Evolutionary conservation across 2,329 filamentous ascomycete genomes (phyloP).

Genomic region (Epichloe sibirici): DNA sequence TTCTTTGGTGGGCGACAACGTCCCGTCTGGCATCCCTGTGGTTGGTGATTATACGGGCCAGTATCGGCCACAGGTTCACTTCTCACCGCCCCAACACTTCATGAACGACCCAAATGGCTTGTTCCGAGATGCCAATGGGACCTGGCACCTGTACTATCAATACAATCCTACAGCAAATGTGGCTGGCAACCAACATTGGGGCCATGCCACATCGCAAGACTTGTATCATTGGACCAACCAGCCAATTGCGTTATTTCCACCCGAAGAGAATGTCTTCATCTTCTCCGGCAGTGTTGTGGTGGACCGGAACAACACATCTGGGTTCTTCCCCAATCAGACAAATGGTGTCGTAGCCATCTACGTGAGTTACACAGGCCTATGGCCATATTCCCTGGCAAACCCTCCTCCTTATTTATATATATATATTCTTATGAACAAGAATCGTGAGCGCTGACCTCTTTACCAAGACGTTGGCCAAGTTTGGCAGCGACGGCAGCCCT

Average conservation of each 20-base stretch:
- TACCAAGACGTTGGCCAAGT: constrained; percentile 13
- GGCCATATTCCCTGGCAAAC: background rate
- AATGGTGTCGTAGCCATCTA: constrained; percentile 46
- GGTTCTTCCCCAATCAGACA: constrained; percentile 48
- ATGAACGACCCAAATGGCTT: constrained; percentile 7
- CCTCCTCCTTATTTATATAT: too few species aligned
- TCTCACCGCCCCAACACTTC: constrained; percentile 3
- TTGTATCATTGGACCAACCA: constrained; percentile 55
- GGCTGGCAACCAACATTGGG: constrained; percentile 53
- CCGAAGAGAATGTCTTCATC: constrained; percentile 29
- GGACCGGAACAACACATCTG: constrained; percentile 52
- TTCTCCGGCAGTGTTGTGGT: constrained; percentile 46
- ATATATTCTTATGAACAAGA: background rate
- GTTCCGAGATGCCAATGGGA: constrained; percentile 42
- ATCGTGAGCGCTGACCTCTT: background rate
- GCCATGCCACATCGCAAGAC: constrained; percentile 50
- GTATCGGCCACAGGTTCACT: constrained; percentile 10
- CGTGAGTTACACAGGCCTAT: constrained; percentile 11
- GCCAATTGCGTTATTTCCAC: constrained; percentile 45
- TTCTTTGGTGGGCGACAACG: constrained; percentile 2
- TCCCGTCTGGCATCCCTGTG: constrained; percentile 14
- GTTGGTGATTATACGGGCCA: constrained; percentile 9
- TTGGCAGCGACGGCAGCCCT: background rate
- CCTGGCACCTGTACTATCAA: constrained; percentile 56
- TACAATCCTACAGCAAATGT: constrained; percentile 31